Evolutionary conservation across 2,329 filamentous ascomycete genomes (phyloP), one percentile per base, ranked within the genome.

Genomic region (Aplosporella prunicola): DNA sequence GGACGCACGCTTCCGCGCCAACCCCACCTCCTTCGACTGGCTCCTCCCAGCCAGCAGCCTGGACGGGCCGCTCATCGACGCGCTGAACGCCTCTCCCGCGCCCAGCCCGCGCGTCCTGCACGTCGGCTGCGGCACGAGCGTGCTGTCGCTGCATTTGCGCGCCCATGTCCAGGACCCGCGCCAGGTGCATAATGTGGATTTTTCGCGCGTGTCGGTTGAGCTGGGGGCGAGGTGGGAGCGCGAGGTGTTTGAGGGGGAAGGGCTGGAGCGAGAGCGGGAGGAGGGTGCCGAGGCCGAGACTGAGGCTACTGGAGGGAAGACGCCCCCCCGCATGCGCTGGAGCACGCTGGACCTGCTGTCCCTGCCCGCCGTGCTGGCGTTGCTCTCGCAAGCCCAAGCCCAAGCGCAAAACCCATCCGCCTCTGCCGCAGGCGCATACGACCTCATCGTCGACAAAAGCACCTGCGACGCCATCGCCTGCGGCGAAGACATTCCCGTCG

Each of bases 171-270:
- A 47, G 2, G 25, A 47, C 10, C 51, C 60, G 2, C 25, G 27
- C 9, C 56, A 58, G 17, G 49, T 63, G 6, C 55, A 58, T 27
- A 62, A 62, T 33, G 24, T 61, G 16, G 60, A 63, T 39, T 63
- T 60, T 38, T 60, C 59, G 1, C 43, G 47, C 15, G 50, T 56
- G 10, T 59, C 57, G 1, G 50, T 62, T 11, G 44, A 54, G 5
- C 33, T 59, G 2, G 59, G 58, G 9, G 44, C 39, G 28, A 43
- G 45, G 30, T 45, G 51, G 20, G 59, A 63, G 43, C 33, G 42
- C 8, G 53, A 55, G 6, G 43, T 51, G 22, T 51, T 39, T 40
- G 32, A 17, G 5, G 17, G 30, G 1, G 30, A 18, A 5, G 17
- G 17, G 9, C n/a, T n/a, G 20, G 13, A 22, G 29, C 15, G 7